Base-by-base conservation (phyloP, 768 basidiomycete species). In the Epithele typhae region DNA sequence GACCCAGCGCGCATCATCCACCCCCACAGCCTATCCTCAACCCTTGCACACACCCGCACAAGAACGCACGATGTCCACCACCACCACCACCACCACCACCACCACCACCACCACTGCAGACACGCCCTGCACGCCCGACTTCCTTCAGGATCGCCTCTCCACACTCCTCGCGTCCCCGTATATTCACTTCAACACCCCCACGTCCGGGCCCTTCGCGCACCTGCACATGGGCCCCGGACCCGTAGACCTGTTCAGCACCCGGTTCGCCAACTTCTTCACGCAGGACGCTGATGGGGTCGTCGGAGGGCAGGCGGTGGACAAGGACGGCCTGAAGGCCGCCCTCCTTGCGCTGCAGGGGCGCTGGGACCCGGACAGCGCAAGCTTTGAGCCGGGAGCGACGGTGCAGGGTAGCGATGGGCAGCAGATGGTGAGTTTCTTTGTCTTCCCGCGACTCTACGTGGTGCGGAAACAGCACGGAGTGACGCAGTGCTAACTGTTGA, bases 221-320 rank as follows among this genome's bases (percentile, higher is more conserved):
- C 15, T 61, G 5, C 55, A 57, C 45, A 44, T 64, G 43, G 62
- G 62, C 17, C 62, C 52, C 1, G 62, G 62, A 5, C 62, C 62
- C 21, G 53, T 64, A 51, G 62, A 64, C 46, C 54, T 64, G 37
- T 64, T 64, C 52, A 59, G 57, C 53, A 64, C 59, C 8, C 55
- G 59, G 38, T 64, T 61, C 49, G 17, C 38, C 19, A 64, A 64
- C 47, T 52, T 45, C 46, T 61, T 60, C 53, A 51, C 62, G 11
- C 15, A 30, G 21, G 59, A 61, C 24, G 60, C 52, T 4, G 47
- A 35, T 8, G 60, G 60, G 22, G 40, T 46, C 45, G 57, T 64
- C 3, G 51, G 41, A 9, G 62, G 60, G 1, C 37, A 52, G 15
- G 44, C 50, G 42, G 60, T 60, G n/a, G 59, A 57, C 43, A 47